phyloP scores from a whole-genome alignment of 192 early-diverging fungal genomes.

The Backusella liffmaniae region DNA sequence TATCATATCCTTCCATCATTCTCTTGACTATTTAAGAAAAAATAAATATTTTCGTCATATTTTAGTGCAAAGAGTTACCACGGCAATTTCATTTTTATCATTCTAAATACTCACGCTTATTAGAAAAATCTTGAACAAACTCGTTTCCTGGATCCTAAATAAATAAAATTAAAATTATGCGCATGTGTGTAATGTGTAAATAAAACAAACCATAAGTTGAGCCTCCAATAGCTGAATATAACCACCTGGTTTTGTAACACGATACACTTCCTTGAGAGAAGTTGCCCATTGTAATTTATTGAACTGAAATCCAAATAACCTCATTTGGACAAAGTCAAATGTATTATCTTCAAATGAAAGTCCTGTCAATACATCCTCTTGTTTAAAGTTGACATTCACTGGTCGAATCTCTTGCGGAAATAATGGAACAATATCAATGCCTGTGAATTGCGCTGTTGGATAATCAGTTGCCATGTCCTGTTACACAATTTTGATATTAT shows the following conservation, averaged over 20 bases:
- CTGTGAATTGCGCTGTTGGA: slow-evolving; percentile 12
- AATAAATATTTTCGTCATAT: background rate
- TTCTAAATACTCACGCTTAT: slow-evolving; percentile 9
- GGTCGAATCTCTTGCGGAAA: slow-evolving; percentile 28
- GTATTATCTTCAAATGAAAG: slow-evolving; percentile 22
- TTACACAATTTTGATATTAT: slow-evolving; percentile 8
- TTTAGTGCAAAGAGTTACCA: background rate
- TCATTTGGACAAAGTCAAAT: slow-evolving; percentile 36
- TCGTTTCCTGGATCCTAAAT: slow-evolving; percentile 18
- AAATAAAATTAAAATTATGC: background rate
- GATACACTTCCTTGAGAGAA: slow-evolving; percentile 19
- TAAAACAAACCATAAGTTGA: slow-evolving; percentile 25
- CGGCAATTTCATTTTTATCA: background rate
- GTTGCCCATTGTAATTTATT: slow-evolving; percentile 14
- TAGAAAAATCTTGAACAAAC: background rate
- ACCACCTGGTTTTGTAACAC: slow-evolving; percentile 30
- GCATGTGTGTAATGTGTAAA: background rate
- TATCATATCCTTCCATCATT: slow-evolving; percentile 1
- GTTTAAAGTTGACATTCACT: slow-evolving; percentile 21
- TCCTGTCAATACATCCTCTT: slow-evolving; percentile 19
- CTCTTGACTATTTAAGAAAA: background rate
- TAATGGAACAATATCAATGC: background rate
- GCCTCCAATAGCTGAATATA: slow-evolving; percentile 27
- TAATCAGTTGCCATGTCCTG: slow-evolving; percentile 13
- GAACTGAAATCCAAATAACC: slow-evolving; percentile 18